Evolutionary conservation across 495 filamentous ascomycete genomes (phyloP).

Genomic region (Penicillium fimorum): DNA sequence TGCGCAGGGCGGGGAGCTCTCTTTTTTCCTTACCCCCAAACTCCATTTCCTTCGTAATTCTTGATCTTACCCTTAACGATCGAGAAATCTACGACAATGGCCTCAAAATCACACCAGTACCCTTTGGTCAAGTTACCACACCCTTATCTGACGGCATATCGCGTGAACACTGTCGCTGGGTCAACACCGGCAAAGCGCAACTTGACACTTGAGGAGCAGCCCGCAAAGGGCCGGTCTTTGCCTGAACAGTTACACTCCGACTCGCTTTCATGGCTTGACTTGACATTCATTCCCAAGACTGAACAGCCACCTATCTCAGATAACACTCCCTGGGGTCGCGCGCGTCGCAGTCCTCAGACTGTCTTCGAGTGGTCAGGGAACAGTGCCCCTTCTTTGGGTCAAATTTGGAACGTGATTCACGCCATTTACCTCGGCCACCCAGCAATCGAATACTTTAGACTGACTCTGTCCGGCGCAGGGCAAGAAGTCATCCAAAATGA

Average conservation of each 20-base stretch:
- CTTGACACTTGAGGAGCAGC: slow-evolving; percentile 30
- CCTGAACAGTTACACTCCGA: slow-evolving; percentile 34
- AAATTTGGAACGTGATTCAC: slow-evolving; percentile 63
- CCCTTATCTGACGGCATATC: slow-evolving; percentile 31
- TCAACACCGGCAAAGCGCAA: slow-evolving; percentile 23
- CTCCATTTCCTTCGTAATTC: not conserved
- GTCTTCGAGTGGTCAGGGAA: slow-evolving; percentile 39
- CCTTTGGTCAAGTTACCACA: slow-evolving; percentile 33
- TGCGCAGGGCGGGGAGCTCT: not conserved
- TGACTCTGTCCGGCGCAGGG: slow-evolving; percentile 42
- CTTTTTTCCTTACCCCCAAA: not conserved
- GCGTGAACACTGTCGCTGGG: slow-evolving; percentile 27
- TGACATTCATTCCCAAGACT: slow-evolving; percentile 23
- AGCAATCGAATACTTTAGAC: slow-evolving; percentile 52
- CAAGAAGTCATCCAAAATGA: slow-evolving; percentile 44
- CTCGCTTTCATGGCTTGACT: slow-evolving; percentile 33
- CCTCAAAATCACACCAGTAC: slow-evolving; percentile 20
- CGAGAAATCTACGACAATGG: slow-evolving; percentile 15
- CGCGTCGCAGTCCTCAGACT: slow-evolving; percentile 37
- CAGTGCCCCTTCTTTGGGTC: slow-evolving; percentile 49
- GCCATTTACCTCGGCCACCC: slow-evolving; percentile 56
- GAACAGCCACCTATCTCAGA: slow-evolving; percentile 33
- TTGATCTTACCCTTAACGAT: not conserved
- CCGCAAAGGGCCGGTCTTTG: slow-evolving; percentile 24
- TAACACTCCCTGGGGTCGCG: slow-evolving; percentile 49